Base-by-base conservation (phyloP, 2,329 filamentous ascomycete genomes). In the Chrysoporthe puriensis region DNA sequence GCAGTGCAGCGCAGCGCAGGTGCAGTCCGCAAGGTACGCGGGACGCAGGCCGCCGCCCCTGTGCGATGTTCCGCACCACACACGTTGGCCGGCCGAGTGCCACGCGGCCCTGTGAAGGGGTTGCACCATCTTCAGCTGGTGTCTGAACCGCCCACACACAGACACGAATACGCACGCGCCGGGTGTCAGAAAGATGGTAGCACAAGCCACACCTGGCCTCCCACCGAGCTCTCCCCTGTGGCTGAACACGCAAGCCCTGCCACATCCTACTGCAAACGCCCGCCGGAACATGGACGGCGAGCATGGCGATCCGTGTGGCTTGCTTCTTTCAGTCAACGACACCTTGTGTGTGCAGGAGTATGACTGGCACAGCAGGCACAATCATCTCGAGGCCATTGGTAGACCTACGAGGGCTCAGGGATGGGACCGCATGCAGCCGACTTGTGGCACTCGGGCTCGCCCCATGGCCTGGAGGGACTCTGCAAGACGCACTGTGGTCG, bases 181-280 rank as follows among this genome's bases (percentile, higher is more conserved):
- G 36, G 9, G 36, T 6, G 36, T 46, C 44, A 46, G 18, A 46
- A 13, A 5, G 44, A 13, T n/a, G 14, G 44, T 34, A 16, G 52
- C 9, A 32, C 52, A 57, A 61, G 58, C 58, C 58, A 61, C 58
- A 61, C 32, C 13, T 7, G 4, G 50, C 26, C 13, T 54, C 26
- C 13, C 26, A 6, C 18, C 50, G n/a, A 5, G n/a, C 26, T 26
- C 4, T n/a, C 34, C 44, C 16, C 0, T 64, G 62, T 58, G 52
- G 52, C 62, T 64, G 52, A 40, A 64, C 42, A 32, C 62, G 54
- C 52, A 64, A 64, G 52, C 43, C 62, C 59, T 54, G 62, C 62
- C 62, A 64, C 62, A 59, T 18, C 26, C 40, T 64, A n/a, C 13
- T 11, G 62, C 62, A 32, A 11, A 1, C 4, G 21, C 9, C 21